Conservation (phyloP, 345 rosid species). For the Melaleuca quinquenervia region DNA sequence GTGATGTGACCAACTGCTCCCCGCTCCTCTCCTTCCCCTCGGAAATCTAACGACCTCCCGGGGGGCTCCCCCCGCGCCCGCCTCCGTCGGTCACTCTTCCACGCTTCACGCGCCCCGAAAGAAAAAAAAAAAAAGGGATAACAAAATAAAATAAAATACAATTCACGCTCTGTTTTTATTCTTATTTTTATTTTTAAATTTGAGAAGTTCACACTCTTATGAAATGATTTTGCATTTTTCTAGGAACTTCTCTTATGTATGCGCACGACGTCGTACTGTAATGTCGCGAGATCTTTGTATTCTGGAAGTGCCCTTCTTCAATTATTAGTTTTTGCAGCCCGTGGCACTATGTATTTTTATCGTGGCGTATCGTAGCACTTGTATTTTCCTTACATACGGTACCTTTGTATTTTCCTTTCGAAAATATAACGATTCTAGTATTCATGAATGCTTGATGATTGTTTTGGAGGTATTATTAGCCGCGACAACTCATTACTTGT, state of each 20-base stretch:
- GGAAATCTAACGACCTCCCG: not conserved
- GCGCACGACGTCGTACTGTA: too few relatives aligned
- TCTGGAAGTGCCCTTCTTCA: not conserved
- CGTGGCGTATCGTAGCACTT: too few relatives aligned
- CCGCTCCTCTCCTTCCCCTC: not conserved
- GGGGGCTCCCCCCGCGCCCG: not conserved
- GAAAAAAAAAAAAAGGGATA: too few relatives aligned
- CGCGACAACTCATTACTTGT: not conserved
- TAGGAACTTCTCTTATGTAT: not conserved
- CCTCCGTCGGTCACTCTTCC: not conserved
- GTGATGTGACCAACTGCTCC: not conserved
- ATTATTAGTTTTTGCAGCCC: not conserved
- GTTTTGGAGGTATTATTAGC: not conserved
- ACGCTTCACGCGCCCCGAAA: not conserved
- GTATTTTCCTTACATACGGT: too few relatives aligned
- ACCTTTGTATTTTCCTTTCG: too few relatives aligned
- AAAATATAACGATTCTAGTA: not conserved
- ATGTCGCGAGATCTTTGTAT: too few relatives aligned
- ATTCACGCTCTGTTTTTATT: too few relatives aligned
- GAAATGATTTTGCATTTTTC: not conserved
- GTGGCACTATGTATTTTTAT: too few relatives aligned
- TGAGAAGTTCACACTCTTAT: not conserved
- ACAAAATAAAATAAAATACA: too few relatives aligned
- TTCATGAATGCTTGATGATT: not conserved
- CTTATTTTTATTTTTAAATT: too few relatives aligned